These are phyloP conservation scores for Saccharomycopsis schoenii DNA, from an alignment of 805 yeast genomes.

Conservation along the genomic window DNA sequence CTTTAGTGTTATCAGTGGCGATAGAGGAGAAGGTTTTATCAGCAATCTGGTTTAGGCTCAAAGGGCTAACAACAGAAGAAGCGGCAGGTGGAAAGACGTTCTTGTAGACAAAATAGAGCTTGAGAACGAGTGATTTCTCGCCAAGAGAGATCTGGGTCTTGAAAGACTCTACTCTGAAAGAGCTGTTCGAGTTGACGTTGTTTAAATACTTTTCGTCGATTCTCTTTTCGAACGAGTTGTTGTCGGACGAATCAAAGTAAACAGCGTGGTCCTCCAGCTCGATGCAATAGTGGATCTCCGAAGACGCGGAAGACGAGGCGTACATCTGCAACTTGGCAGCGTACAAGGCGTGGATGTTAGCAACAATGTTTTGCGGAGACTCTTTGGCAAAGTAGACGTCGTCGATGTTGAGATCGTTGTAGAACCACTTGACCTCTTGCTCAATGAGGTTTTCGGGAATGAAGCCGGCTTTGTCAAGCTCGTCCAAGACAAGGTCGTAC, in stretches of 20 bases:
- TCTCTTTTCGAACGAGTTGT: constrained; percentile 56
- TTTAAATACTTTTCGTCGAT: constrained; percentile 80
- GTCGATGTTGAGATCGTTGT: constrained; percentile 78
- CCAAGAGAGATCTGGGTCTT: constrained; percentile 29
- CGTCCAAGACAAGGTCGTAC: constrained; percentile 70
- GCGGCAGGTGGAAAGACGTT: constrained; percentile 38
- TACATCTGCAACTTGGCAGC: constrained; percentile 89
- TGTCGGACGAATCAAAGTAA: constrained; percentile 66
- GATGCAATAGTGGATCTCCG: constrained; percentile 67
- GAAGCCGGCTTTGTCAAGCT: constrained; percentile 73
- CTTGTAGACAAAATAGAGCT: constrained; percentile 78
- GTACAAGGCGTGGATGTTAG: constrained; percentile 79
- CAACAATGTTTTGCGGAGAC: constrained; percentile 66
- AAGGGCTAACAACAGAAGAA: constrained; percentile 28
- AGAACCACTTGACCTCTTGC: constrained; percentile 83
- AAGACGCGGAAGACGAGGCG: constrained; percentile 46
- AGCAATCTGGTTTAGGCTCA: constrained; percentile 57
- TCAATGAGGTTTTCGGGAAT: constrained; percentile 84
- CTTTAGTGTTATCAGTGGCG: constrained; percentile 71
- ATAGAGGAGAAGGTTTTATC: constrained; percentile 71
- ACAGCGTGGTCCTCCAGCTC: constrained; percentile 83
- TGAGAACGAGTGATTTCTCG: constrained; percentile 35
- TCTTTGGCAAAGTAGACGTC: constrained; percentile 88
- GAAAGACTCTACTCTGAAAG: constrained; percentile 71
- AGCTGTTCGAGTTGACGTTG: constrained; percentile 27